Evolutionary conservation across 176 grass and related monocot species (phyloP).

Genomic region (Rhynchospora breviuscula): DNA sequence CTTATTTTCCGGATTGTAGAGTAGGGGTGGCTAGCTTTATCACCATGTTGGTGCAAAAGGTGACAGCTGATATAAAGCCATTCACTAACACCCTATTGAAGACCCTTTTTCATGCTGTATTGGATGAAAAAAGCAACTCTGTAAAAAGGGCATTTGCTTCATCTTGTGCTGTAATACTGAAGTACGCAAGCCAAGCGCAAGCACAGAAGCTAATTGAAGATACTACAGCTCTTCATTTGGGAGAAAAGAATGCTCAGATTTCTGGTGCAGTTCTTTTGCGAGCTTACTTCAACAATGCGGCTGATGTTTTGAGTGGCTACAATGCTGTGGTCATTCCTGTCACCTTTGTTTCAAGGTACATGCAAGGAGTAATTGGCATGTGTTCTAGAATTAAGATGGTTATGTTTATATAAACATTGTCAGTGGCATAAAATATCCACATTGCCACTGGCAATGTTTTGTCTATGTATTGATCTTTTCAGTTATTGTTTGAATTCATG

Average conservation of each 20-base stretch:
- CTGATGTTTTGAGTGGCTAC: constrained; percentile 74
- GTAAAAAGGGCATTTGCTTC: constrained; percentile 81
- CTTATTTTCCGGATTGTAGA: constrained; percentile 41
- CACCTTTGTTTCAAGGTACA: constrained; percentile 91
- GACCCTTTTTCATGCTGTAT: constrained; percentile 59
- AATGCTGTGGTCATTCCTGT: constrained; percentile 65
- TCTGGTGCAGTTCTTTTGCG: constrained; percentile 91
- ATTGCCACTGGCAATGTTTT: neutral
- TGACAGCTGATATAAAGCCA: constrained; percentile 63
- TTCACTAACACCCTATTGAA: constrained; percentile 59
- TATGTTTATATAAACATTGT: neutral
- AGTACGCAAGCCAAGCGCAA: constrained; percentile 66
- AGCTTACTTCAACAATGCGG: constrained; percentile 71
- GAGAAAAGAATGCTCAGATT: constrained; percentile 78
- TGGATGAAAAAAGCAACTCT: constrained; percentile 71
- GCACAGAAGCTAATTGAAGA: constrained; percentile 88
- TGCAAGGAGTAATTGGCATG: neutral
- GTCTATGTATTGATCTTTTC: neutral
- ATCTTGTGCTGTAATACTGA: constrained; percentile 74
- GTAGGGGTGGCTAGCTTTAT: constrained; percentile 95
- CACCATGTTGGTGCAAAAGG: constrained; percentile 80
- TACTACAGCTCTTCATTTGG: constrained; percentile 64
- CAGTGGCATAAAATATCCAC: neutral
- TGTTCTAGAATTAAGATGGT: neutral
- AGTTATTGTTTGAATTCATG: neutral